A percentile compares a stretch with the other conserved stretches of the same genome.
Evolutionary conservation across 2,329 filamentous ascomycete genomes (phyloP).

Genomic region (Botrytis porri): DNA sequence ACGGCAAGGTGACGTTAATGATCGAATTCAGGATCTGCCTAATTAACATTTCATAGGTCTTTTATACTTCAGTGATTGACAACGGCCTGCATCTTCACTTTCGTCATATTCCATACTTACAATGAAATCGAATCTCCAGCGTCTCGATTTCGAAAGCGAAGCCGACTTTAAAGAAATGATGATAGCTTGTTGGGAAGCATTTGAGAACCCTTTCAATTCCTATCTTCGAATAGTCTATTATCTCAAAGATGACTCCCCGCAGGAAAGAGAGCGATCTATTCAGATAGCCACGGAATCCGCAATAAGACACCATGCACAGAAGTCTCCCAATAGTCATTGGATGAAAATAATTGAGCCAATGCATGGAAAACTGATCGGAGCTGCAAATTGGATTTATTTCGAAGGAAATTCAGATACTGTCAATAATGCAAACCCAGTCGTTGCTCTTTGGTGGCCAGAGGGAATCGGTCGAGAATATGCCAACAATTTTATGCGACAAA

Average conservation of each 20-base stretch:
- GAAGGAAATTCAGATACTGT: background rate
- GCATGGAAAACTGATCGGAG: background rate
- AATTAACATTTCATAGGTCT: background rate
- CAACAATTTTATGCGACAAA: background rate
- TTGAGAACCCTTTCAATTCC: background rate
- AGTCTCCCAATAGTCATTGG: background rate
- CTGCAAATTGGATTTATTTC: background rate
- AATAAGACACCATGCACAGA: background rate
- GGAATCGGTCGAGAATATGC: slow-evolving; percentile 1
- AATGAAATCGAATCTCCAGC: background rate
- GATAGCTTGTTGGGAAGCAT: background rate
- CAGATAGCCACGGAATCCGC: background rate
- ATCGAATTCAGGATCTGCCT: background rate
- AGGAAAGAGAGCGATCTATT: background rate
- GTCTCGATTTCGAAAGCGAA: background rate
- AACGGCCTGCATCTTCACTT: background rate
- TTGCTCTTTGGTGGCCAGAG: background rate
- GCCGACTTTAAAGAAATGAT: background rate
- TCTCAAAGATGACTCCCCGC: background rate
- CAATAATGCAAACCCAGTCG: background rate
- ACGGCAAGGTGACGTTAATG: background rate
- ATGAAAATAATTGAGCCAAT: background rate
- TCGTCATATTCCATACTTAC: background rate
- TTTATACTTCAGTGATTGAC: background rate
- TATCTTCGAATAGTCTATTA: background rate